A percentile compares a stretch with the other conserved stretches of the same genome.
Evolutionary conservation across 2,329 filamentous ascomycete species (phyloP).

Genomic region (Neonectria ditissima): DNA sequence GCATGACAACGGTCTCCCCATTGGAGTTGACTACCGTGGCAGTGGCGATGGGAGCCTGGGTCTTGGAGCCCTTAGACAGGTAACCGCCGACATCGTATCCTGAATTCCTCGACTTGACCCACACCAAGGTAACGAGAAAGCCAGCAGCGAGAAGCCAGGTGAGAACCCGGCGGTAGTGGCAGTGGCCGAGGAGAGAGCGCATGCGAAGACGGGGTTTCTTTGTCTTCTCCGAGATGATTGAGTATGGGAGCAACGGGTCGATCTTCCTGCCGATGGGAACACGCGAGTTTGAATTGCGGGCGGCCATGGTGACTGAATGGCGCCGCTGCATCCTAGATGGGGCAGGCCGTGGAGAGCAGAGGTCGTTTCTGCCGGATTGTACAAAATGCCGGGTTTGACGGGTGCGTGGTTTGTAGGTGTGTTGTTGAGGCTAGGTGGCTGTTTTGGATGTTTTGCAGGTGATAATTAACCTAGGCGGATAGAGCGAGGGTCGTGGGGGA

Average conservation of each 20-base stretch:
- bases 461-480: conserved; percentile 37
- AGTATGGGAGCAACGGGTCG: conserved; percentile 51
- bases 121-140: conserved; percentile 54
- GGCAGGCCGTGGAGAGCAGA: conserved; percentile 38
- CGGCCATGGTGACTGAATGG: conserved; percentile 49
- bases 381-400: conserved; percentile 17
- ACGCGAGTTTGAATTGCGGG: conserved; percentile 51
- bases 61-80: conserved; percentile 37
- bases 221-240: conserved; percentile 49
- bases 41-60: conserved; percentile 41
- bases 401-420: conserved; percentile 9
- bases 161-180: conserved; percentile 64
- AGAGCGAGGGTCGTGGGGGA: conserved; percentile 42
- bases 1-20: conserved; percentile 45
- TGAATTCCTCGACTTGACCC: conserved; percentile 52
- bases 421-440: conserved; percentile 26
- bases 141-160: conserved; percentile 61
- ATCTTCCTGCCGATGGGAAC: conserved; percentile 46
- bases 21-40: conserved; percentile 44
- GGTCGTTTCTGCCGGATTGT: conserved; percentile 25
- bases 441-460: conserved; percentile 17
- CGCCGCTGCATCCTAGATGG: conserved; percentile 46
- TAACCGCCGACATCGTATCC: conserved; percentile 42
- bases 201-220: conserved; percentile 54
- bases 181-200: conserved; percentile 62